Evolutionary conservation across 2,329 filamentous ascomycete genomes (phyloP), one percentile per base, ranked within the genome.

Genomic region (Anisogramma anomala): DNA sequence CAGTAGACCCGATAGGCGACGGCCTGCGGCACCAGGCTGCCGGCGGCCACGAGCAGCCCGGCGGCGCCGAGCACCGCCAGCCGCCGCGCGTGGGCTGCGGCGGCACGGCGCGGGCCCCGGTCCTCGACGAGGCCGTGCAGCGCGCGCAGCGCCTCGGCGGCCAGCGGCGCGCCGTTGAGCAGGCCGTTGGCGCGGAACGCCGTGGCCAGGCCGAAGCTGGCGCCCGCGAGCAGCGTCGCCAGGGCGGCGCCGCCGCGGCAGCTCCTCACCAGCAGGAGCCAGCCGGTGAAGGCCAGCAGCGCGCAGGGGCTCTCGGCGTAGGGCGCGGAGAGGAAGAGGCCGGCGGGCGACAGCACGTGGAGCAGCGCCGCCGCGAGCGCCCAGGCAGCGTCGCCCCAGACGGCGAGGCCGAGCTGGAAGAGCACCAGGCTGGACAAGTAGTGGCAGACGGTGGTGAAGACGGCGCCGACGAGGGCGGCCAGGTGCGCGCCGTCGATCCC

Each of bases 311-410:
- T 77, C 63, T 98, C 91, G 8, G 77, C 72, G 58, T 91, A 94
- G 0, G 89, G 86, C 0, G 88, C 82, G 0, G 82, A 88, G 14
- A 98, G 72, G 56, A 98, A 96, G 2, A 95, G 62, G 1, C 89
- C 89, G 0, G 84, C 91, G 0, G 91, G 89, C 0, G 84, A 91
- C 36, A 96, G 55, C 41, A 94, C 72, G 58, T 96, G 86, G 36
- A 96, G 65, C 13, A 73, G 64, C 3, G 85, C 77, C 7, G 85
- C 71, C 17, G 82, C 56, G 47, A 89, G 78, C 2, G 84, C 72
- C 30, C 82, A 58, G n/a, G 57, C 66, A n/a, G 52, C 53, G 45
- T 67, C 55, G 13, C 60, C 59, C 41, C 74, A 74, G 8, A 88
- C 52, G 6, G 70, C 58, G 41, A 67, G 55, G 2, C 79, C 75